Conservation (phyloP, 768 basidiomycete species). For the Sporobolomyces roseus region DNA sequence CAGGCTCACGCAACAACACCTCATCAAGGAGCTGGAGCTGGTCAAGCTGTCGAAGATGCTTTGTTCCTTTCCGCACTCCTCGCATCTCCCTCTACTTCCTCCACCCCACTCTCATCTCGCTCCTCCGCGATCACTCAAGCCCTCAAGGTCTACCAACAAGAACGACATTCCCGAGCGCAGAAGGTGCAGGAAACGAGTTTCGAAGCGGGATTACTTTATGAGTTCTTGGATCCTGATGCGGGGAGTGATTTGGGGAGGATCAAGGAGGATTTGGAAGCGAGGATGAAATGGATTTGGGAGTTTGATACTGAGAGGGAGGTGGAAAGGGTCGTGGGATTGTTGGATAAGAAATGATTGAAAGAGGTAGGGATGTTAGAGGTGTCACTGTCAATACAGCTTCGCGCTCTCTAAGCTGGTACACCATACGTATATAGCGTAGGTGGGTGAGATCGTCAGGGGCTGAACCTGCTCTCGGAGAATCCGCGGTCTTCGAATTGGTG, state of each 20-base stretch:
- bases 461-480: too few relatives aligned
- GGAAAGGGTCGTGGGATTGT: background rate
- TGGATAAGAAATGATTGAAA: background rate
- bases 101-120: constrained; percentile 44
- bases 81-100: background rate
- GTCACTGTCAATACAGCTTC: too few relatives aligned
- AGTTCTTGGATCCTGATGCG: constrained; percentile 34
- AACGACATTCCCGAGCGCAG: constrained; percentile 48
- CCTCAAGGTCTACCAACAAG: constrained; percentile 46
- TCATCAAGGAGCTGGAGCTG: constrained; percentile 55
- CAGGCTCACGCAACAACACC: constrained; percentile 55
- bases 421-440: too few relatives aligned
- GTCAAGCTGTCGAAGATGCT: constrained; percentile 55
- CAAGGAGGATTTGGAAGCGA: constrained; percentile 5
- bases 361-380: too few relatives aligned
- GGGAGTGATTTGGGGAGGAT: constrained; percentile 15
- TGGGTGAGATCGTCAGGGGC: too few relatives aligned
- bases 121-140: constrained; percentile 41
- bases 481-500: too few relatives aligned
- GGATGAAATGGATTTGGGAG: constrained; percentile 35
- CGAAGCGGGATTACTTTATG: constrained; percentile 44
- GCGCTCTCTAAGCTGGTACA: too few relatives aligned
- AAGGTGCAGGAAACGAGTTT: constrained; percentile 40
- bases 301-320: constrained; percentile 8
- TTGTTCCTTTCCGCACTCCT: constrained; percentile 46